These are phyloP conservation scores for Solanum sparsipilum DNA, from an alignment of 257 asterid species.

Conservation along the genomic window DNA sequence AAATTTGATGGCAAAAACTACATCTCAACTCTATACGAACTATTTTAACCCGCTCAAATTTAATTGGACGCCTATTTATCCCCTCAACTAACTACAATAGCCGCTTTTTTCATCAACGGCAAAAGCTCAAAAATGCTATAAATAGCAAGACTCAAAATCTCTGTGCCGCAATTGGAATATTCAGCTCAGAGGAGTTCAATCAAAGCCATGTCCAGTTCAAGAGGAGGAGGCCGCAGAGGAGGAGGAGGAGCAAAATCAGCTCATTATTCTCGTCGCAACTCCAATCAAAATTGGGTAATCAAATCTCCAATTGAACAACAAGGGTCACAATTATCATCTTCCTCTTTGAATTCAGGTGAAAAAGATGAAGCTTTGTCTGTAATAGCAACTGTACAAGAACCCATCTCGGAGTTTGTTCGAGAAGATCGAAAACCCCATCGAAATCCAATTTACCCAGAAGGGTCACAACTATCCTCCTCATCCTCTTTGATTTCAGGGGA, in stretches of 20 bases:
- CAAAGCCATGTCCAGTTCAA: not conserved
- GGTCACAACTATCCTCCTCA: not conserved
- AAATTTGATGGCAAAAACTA: too few relatives aligned
- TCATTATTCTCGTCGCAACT: not conserved
- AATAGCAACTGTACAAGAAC: not conserved
- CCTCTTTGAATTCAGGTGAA: not conserved
- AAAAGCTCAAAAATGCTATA: not conserved
- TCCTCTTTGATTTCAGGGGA: not conserved
- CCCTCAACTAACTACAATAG: not conserved
- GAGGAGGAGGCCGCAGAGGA: not conserved
- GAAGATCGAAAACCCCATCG: not conserved
- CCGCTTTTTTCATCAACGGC: not conserved
- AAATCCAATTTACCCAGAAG: not conserved
- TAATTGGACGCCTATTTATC: not conserved
- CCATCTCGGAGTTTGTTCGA: not conserved
- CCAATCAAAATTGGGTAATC: not conserved
- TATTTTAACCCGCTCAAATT: too few relatives aligned
- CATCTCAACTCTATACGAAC: not conserved
- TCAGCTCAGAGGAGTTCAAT: not conserved
- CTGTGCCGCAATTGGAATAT: not conserved
- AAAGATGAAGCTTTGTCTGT: not conserved
- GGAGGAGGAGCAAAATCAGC: not conserved
- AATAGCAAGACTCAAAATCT: not conserved
- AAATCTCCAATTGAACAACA: not conserved
- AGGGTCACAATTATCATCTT: not conserved